A percentile compares a stretch with the other conserved stretches of the same genome.
These are phyloP conservation scores for Malassezia restricta DNA, from an alignment of 1,284 basidiomycete genomes.

Conservation along the genomic window DNA sequence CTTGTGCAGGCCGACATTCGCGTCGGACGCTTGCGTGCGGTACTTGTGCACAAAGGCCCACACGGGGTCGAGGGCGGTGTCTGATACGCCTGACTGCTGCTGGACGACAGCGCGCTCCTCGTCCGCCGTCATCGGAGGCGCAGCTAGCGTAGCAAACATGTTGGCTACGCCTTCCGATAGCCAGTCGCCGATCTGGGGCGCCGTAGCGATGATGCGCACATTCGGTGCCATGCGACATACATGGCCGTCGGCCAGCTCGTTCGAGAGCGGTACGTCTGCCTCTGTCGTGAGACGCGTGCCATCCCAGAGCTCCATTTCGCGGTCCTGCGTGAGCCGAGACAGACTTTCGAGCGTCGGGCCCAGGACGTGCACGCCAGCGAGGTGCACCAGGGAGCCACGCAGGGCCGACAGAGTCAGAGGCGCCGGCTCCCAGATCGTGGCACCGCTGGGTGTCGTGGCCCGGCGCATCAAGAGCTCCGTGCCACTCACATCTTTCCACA, in stretches of 20 bases:
- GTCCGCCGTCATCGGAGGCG: conserved; percentile 42
- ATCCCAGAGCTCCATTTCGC: conserved; percentile 42
- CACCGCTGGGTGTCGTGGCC: conserved; percentile 34
- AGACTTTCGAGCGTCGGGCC: conserved; percentile 43
- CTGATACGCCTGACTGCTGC: conserved; percentile 14
- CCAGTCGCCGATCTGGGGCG: conserved; percentile 39
- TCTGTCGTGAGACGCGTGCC: conserved; percentile 22
- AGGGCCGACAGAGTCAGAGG: conserved; percentile 40
- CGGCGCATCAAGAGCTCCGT: conserved; percentile 45
- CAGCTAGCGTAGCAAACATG: conserved; percentile 39
- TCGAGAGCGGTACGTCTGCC: neutral
- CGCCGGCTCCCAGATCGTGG: conserved; percentile 41
- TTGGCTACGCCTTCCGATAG: conserved; percentile 45
- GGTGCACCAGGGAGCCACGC: conserved; percentile 44
- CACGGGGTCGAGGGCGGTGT: conserved; percentile 22
- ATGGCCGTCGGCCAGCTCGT: neutral
- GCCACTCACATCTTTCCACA: conserved; percentile 47
- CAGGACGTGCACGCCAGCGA: conserved; percentile 47
- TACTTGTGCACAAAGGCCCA: conserved; percentile 42
- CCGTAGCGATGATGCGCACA: conserved; percentile 45
- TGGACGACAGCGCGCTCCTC: conserved; percentile 41
- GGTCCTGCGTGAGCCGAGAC: conserved; percentile 35
- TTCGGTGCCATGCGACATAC: conserved; percentile 23
- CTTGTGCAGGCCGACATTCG: conserved; percentile 38
- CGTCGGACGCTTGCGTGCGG: conserved; percentile 29